Evolutionary conservation across 306 rosid species (phyloP), one percentile per base, ranked within the genome.

Genomic region (Lablab purpureus): DNA sequence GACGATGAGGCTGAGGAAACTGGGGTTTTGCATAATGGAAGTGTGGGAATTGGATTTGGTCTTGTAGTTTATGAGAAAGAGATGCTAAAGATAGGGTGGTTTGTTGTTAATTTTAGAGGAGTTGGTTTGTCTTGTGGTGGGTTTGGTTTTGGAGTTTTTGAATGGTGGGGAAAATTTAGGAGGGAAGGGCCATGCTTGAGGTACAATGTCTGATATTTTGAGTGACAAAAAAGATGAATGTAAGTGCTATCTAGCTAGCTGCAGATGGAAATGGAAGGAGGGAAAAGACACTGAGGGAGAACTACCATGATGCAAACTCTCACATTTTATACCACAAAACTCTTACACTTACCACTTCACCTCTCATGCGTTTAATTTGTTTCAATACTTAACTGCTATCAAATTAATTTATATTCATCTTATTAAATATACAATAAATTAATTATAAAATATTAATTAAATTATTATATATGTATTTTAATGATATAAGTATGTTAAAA

Each of bases 1-100:
- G 0, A 86, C 25, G 6, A 43, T 71, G 30, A 82, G 37, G 51
- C 14, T 67, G 2, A 80, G 77, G 49, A 60, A n/a, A 46, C 60
- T 1, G 59, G 75, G 23, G 76, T 43, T 77, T 30, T 40, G 79
- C 73, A 80, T 75, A 22, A 43, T 76, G 80, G 22, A 12, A 7
- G 36, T 10, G 71, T 27, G 28, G 4, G 47, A 56, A 13, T 54
- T 73, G 78, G 43, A 41, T 2, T 58, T 25, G n/a, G 66, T 25
- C 11, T 3, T 59, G 23, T 7, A 41, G 37, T 59, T 22, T 27
- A 10, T 59, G 3, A 4, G 10, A 28, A 28, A 15, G 32, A 21
- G 10, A 15, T 41, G 47, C 14, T 13, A 30, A 23, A 73, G 30
- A 58, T 22, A 23, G 10, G 46, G 5, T 19, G 13, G 22, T 56